Evolutionary conservation across 306 rosid genomes (phyloP).

Genomic region (Pueraria montana): DNA sequence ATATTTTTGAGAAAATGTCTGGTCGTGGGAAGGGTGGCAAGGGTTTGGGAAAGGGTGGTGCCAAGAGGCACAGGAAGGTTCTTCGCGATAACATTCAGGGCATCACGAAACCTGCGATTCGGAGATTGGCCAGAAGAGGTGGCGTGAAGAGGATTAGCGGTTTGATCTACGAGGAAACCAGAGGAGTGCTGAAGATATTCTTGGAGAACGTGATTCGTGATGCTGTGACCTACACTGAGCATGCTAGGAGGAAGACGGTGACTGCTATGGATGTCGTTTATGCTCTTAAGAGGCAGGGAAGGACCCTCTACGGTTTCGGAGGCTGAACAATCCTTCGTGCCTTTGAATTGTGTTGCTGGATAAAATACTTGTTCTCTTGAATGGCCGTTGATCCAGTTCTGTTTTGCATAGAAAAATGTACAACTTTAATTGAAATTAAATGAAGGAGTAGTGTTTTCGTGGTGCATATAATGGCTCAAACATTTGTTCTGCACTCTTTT

Average conservation of each 20-base stretch:
- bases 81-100: slow-evolving; percentile 55
- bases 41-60: slow-evolving; percentile 58
- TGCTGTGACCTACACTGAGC: slow-evolving; percentile 34
- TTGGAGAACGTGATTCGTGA: slow-evolving; percentile 54
- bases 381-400: too few relatives aligned
- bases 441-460: too few relatives aligned
- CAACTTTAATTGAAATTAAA: too few relatives aligned
- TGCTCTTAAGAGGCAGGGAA: background rate
- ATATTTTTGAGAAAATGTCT: background rate
- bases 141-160: slow-evolving; percentile 57
- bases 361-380: too few relatives aligned
- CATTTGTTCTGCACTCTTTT: too few relatives aligned
- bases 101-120: slow-evolving; percentile 36
- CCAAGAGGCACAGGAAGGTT: slow-evolving; percentile 53
- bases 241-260: slow-evolving; percentile 1
- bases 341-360: too few relatives aligned
- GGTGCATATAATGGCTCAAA: too few relatives aligned
- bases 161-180: slow-evolving; percentile 52
- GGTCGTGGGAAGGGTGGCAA: slow-evolving; percentile 55
- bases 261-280: slow-evolving; percentile 6
- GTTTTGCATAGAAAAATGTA: too few relatives aligned
- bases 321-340: too few relatives aligned
- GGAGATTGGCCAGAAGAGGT: slow-evolving; percentile 52
- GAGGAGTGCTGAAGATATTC: slow-evolving; percentile 51
- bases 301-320: background rate